Conservation (phyloP, 1,139 yeast genomes). For the Debaryomycetaceae sp. region DNA sequence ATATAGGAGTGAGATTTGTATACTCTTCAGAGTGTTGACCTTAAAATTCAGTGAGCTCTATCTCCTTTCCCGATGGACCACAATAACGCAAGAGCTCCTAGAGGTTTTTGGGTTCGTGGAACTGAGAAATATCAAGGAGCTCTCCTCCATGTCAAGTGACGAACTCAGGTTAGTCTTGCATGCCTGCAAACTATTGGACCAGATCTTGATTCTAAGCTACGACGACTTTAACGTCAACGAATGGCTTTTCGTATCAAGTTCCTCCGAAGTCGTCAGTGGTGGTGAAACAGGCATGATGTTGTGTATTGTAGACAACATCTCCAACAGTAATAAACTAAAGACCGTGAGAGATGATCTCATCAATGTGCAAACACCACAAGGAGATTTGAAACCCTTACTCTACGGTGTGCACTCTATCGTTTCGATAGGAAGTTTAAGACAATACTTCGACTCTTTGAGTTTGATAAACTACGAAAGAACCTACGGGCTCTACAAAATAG, state of each 20-base stretch:
- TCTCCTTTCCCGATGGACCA: slow-evolving; percentile 68
- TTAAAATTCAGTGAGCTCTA: slow-evolving; percentile 63
- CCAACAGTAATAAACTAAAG: slow-evolving; percentile 39
- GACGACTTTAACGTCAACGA: slow-evolving; percentile 82
- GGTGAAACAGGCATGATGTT: slow-evolving; percentile 26
- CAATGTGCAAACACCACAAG: slow-evolving; percentile 19
- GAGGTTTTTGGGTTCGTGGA: slow-evolving; percentile 45
- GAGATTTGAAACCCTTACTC: slow-evolving; percentile 43
- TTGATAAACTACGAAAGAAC: slow-evolving; percentile 70
- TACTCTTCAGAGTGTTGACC: slow-evolving; percentile 60
- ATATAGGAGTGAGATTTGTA: slow-evolving; percentile 46
- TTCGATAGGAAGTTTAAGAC: slow-evolving; percentile 52
- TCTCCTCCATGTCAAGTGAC: slow-evolving; percentile 29
- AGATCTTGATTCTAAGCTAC: slow-evolving; percentile 58
- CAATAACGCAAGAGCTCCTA: slow-evolving; percentile 60
- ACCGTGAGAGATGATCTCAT: slow-evolving; percentile 33
- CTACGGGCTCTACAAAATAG: slow-evolving; percentile 53
- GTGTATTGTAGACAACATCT: slow-evolving; percentile 49
- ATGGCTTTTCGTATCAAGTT: slow-evolving; percentile 82
- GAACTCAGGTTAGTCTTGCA: slow-evolving; percentile 47
- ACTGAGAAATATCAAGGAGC: slow-evolving; percentile 26
- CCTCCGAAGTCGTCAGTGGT: slow-evolving; percentile 58
- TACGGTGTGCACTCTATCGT: slow-evolving; percentile 40
- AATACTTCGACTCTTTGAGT: slow-evolving; percentile 70
- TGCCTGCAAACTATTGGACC: slow-evolving; percentile 77